Percentiles rank a stretch among this genome's conserved stretches.
These are phyloP conservation scores for Hypseocharis bilobata DNA, from an alignment of 441 rosid genomes.

Conservation along the genomic window DNA sequence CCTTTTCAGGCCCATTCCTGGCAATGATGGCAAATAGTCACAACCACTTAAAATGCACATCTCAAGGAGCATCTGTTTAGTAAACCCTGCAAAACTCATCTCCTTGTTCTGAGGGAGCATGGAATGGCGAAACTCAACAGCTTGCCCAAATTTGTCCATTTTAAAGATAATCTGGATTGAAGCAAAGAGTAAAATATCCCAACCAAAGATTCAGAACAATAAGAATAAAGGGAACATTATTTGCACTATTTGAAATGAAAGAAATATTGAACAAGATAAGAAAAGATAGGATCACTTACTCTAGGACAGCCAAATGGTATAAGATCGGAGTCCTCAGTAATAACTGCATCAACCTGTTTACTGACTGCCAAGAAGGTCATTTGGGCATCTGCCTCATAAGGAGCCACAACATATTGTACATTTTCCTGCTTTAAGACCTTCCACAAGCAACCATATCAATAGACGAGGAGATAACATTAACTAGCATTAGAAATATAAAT, in stretches of 20 bases:
- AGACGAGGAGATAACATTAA: slow-evolving; percentile 17
- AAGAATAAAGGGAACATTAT: not conserved
- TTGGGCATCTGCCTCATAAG: slow-evolving; percentile 96
- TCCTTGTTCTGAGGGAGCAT: slow-evolving; percentile 61
- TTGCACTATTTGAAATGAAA: not conserved
- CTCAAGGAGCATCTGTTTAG: slow-evolving; percentile 77
- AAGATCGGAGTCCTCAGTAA: slow-evolving; percentile 95
- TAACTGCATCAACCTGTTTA: slow-evolving; percentile 75
- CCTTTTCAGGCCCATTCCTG: slow-evolving; percentile 91
- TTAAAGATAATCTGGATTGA: slow-evolving; percentile 63
- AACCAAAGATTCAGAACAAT: slow-evolving; percentile 9
- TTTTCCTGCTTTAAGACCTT: slow-evolving; percentile 77
- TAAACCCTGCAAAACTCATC: slow-evolving; percentile 59
- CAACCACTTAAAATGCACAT: slow-evolving; percentile 98
- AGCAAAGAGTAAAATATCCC: not conserved
- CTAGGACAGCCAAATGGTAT: slow-evolving; percentile 93
- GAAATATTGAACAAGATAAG: not conserved
- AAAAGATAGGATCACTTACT: slow-evolving; percentile 42
- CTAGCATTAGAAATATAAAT: not conserved
- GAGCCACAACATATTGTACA: slow-evolving; percentile 70
- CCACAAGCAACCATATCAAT: slow-evolving; percentile 24
- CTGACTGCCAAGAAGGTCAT: slow-evolving; percentile 76
- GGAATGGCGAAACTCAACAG: slow-evolving; percentile 64
- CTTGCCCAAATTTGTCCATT: slow-evolving; percentile 96
- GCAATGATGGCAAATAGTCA: slow-evolving; percentile 81